Evolutionary conservation across 2,329 filamentous ascomycete species (phyloP), one percentile per base, ranked within the genome.

Genomic region (Exophiala xenobiotica): DNA sequence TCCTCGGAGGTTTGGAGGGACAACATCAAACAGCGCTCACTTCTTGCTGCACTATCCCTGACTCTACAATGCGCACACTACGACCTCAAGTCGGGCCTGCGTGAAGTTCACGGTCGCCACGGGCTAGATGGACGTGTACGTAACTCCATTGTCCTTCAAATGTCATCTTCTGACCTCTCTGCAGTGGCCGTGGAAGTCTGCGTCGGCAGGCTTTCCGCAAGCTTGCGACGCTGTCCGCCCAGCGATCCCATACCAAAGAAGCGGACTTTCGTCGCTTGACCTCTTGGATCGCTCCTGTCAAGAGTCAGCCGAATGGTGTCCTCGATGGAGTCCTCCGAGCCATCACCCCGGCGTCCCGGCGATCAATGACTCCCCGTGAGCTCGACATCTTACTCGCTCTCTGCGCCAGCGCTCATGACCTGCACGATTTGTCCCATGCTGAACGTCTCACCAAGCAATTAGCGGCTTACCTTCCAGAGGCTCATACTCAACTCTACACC

Each of bases 321-420:
- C 55, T 70, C 8, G 67, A 73, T 63, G 70, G 67, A 11, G 63
- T 68, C 18, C 57, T 70, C 29, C 66, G 64, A 41, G 66, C 62
- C 11, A 68, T 69, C 37, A 64, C 64, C n/a, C 66, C 70, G 2
- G 63, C 64, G 6, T 68, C 70, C n/a, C 64, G 66, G 45, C 55
- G 68, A 40, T 69, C 68, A 26, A 73, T 74, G 70, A 88, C 85
- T 46, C 83, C 91, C 47, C 85, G 88, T 64, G 95, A 99, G 75
- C 86, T 96, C 61, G 92, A 99, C 69, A 88, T 95, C 46, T 79
- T 99, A 20, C 74, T 97, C 20, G 90, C 93, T 37, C 78, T 99
- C 20, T 97, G 92, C 76, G 92, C 91, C 72, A 89, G 92, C 46
- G 89, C 91, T 3, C 86, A 90, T 3, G 79, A 83, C 19, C 78